Base-by-base conservation (phyloP, 2,329 filamentous ascomycete species). In the Pseudogymnoascus sp. region DNA sequence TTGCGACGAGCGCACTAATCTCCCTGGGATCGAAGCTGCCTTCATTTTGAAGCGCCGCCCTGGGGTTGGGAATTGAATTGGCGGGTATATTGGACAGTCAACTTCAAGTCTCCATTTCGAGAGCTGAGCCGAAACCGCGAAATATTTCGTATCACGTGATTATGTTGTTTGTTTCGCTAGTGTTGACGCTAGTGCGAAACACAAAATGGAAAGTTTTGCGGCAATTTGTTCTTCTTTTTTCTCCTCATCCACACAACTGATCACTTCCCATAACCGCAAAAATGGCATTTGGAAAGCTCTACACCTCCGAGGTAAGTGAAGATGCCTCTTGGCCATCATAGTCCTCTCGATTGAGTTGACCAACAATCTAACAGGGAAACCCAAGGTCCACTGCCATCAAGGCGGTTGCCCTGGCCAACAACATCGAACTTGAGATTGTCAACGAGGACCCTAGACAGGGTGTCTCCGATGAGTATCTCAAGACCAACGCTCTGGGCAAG, bases 221-320 rank as follows among this genome's bases (percentile, higher is more conserved):
- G 28, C 50, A 56, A 56, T 34, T 56, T 56, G 50, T 34, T 56
- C n/a, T 34, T 42, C 34, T 42, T 60, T 42, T 42, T 50, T 40
- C 37, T 62, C 60, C 14, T 46, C 60, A 62, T 50, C 60, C 60
- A 62, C 37, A 34, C 40, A 60, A 14, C 59, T n/a, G 34, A 60
- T 60, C 56, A 36, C 56, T 60, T 59, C 56, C 25, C 37, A 36
- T 25, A 60, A 36, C 56, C 31, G 16, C 18, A 40, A 91, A 85
- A 78, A 96, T 96, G 89, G 84, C 90, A 77, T 97, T 99, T 86
- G 95, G 95, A 82, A 99, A 96, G 84, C 87, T 99, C 76, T 97
- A 95, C 87, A 90, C 89, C 77, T 86, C 85, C 79, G 77, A 85
- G 81, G 93, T 96, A 88, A 67, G 69, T 66, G 64, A 59, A 64